Percentiles rank a stretch among this genome's conserved stretches.
Evolutionary conservation across 768 basidiomycete genomes (phyloP).

Genomic region (Pleurotus cornucopiae): DNA sequence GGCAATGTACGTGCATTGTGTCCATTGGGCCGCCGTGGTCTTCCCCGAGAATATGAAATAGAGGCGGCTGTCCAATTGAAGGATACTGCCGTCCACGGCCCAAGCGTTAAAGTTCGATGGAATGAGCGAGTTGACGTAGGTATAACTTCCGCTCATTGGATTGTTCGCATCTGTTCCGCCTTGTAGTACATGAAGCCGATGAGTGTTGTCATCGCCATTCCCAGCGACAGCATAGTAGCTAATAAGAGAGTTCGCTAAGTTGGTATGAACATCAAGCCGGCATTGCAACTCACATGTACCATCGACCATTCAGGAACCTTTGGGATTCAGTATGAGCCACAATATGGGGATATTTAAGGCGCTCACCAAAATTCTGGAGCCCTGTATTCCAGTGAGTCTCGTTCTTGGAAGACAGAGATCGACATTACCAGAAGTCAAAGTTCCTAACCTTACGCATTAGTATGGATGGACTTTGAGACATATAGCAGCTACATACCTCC

Average conservation of each 20-base stretch:
- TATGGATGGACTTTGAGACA: no score
- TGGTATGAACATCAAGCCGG: no score
- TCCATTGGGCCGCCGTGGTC: slow-evolving; percentile 12
- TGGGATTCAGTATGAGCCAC: neutral
- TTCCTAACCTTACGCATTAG: neutral
- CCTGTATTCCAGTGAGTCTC: neutral
- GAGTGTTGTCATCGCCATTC: slow-evolving; percentile 14
- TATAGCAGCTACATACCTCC: slow-evolving; percentile 7
- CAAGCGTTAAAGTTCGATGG: slow-evolving; percentile 15
- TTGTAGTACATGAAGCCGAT: slow-evolving; percentile 13
- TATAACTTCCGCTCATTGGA: slow-evolving; percentile 10
- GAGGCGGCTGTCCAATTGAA: slow-evolving; percentile 7
- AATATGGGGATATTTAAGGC: neutral
- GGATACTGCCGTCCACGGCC: slow-evolving; percentile 15
- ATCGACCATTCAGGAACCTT: slow-evolving; percentile 13
- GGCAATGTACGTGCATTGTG: slow-evolving; percentile 16
- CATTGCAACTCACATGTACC: slow-evolving; percentile 10
- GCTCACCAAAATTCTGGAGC: slow-evolving; percentile 14
- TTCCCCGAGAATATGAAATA: slow-evolving; percentile 15
- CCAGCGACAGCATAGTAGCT: slow-evolving; percentile 16
- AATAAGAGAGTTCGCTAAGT: neutral
- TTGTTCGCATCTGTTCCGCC: slow-evolving; percentile 14
- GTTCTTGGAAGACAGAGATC: neutral
- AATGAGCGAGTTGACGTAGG: slow-evolving; percentile 14
- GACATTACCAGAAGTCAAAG: slow-evolving; percentile 7